Evolutionary conservation across 768 basidiomycete genomes (phyloP), one percentile per base, ranked within the genome.

Genomic region (Hydnomerulius pinastri): DNA sequence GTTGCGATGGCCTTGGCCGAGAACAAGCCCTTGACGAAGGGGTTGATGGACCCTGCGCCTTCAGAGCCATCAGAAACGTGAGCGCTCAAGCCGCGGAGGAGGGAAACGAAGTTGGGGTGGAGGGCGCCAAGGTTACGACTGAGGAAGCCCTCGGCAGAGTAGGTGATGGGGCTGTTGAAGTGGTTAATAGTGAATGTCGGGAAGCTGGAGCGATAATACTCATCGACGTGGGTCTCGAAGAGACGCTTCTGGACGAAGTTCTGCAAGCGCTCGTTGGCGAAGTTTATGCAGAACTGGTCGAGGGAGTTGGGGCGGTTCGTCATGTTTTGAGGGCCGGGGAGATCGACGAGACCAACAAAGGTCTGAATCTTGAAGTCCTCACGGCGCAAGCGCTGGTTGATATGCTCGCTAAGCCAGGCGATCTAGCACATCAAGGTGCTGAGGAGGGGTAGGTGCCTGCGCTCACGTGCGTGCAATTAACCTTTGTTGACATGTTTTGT

Each of bases 201-300:
- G 65, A 77, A 86, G 4, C 94, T 92, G 0, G 83, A 82, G 8
- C 92, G 79, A 60, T 92, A 79, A 71, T 95, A 95, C 68, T 98
- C 93, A 48, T 81, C 82, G 15, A 87, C 81, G 55, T 92, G 85
- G 7, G 75, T 76, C 68, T 94, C 92, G 67, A 94, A 95, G 2
- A 95, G 73, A 9, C 79, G 77, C 47, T 83, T 84, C 65, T 93
- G 86, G 9, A 87, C 77, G 75, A 89, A 97, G 57, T 83, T 76
- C 44, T 95, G 92, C 15, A 98, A 68, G 1, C 91, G 85, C 66
- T 99, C 97, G 60, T 94, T 94, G 51, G 95, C 93, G 59, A 92
- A 95, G 71, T 98, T 99, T 76, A 98, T 79, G 69, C 90, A 91
- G 68, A 98, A 93, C 55, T 98, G 93, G 65, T 99, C 94, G 41